Evolutionary conservation across 306 rosid species (phyloP), one percentile per base, ranked within the genome.

Genomic region (Begonia fuchsioides): DNA sequence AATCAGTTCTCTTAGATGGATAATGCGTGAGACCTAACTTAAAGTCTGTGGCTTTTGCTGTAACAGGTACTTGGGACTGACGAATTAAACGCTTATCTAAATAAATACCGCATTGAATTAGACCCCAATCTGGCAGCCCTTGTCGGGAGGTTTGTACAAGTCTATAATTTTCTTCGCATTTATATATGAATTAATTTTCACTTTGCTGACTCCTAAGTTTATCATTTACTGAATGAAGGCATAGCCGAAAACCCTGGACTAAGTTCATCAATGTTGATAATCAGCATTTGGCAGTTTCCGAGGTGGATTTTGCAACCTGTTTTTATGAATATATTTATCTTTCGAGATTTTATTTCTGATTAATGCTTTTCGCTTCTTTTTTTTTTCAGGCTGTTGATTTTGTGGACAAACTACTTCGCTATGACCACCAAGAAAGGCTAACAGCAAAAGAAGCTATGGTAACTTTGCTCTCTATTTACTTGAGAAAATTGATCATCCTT

Each of bases 401-500:
- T 65, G 78, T 79, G 19, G 96, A 87, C 76, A 87, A 69, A 70
- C 68, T 87, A 50, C 69, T 87, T 14, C 82, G 73, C 2, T 87
- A 82, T 59, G 96, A 87, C 72, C 94, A 87, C 78, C 96, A 79
- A 73, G 96, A 87, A 52, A 79, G 96, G 35, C 96, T 86, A 13
- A 82, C 96, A 38, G 94, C 96, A 44, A 87, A 76, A 67, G 96
- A 87, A 82, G 96, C 94, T 54, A 82, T 87, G 96, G 96, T 87
- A 75, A 72, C 43, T 20, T 17, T 53, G 10, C 14, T 4, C 26
- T 19, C 26, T 19, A 19, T 19, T 2, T 19, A 19, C 26, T n/a
- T n/a, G n/a, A n/a, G n/a, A n/a, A n/a, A n/a, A 19, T 4, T 19
- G 26, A 19, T 19, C 26, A 19, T 19, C 26, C 26, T 4, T 19